phyloP scores from a whole-genome alignment of 1,284 basidiomycete genomes.

The Bjerkandera adusta region DNA sequence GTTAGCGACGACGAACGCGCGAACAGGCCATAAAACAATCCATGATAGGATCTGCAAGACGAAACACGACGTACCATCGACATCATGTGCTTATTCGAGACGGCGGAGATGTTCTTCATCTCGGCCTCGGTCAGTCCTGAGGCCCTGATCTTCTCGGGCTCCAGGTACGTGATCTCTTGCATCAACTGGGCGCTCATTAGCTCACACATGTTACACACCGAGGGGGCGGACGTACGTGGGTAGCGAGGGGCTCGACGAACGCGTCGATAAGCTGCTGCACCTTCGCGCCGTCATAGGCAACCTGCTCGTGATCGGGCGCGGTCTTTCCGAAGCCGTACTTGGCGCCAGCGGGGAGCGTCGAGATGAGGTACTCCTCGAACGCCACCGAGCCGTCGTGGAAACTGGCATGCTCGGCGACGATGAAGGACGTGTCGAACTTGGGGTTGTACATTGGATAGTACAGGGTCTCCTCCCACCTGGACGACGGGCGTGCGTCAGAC shows the following conservation, averaged over 20 bases:
- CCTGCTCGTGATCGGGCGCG: constrained; percentile 10
- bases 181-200: constrained; percentile 9
- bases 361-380: constrained; percentile 15
- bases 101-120: constrained; percentile 15
- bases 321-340: constrained; percentile 17
- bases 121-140: constrained; percentile 17
- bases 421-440: constrained; percentile 15
- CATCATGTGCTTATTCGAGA: constrained; percentile 13
- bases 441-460: constrained; percentile 18
- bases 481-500: background rate
- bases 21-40: background rate
- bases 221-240: constrained; percentile 13
- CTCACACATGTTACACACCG: background rate
- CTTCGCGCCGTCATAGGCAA: constrained; percentile 12
- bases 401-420: constrained; percentile 13
- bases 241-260: constrained; percentile 14
- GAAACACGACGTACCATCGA: constrained; percentile 6
- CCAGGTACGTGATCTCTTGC: constrained; percentile 19
- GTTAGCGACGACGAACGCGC: background rate
- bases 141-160: constrained; percentile 16
- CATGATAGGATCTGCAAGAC: background rate
- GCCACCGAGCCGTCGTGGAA: constrained; percentile 13
- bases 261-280: constrained; percentile 13
- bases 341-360: constrained; percentile 13
- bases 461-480: constrained; percentile 16